Percentiles rank a stretch among this genome's conserved stretches.
phyloP scores from a whole-genome alignment of 2,329 filamentous ascomycete species.

The Ascocoryne sarcoides region DNA sequence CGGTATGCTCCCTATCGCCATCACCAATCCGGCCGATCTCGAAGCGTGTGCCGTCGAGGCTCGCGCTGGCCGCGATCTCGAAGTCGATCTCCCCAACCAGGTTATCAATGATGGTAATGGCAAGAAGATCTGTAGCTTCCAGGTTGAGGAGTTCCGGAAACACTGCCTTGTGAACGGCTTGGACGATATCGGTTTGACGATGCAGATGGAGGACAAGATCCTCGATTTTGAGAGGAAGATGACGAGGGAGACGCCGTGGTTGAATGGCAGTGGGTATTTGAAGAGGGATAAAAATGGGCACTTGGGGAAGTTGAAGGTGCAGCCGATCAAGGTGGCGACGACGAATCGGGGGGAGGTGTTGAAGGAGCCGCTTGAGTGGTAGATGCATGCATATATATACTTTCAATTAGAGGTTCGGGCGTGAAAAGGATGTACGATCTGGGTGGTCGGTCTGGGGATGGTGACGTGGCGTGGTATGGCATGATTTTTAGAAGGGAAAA shows the following conservation, averaged over 20 bases:
- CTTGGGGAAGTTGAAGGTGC: slow-evolving; percentile 47
- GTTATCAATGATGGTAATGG: slow-evolving; percentile 69
- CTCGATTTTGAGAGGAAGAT: slow-evolving; percentile 70
- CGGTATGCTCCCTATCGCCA: slow-evolving; percentile 85
- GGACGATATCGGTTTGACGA: slow-evolving; percentile 90
- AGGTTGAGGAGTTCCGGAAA: slow-evolving; percentile 88
- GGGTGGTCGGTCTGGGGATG: too few relatives aligned
- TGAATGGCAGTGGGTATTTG: slow-evolving; percentile 80
- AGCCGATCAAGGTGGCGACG: slow-evolving; percentile 66
- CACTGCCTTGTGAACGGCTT: slow-evolving; percentile 90
- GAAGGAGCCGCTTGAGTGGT: slow-evolving; percentile 87
- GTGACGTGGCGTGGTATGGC: too few relatives aligned
- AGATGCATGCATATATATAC: too few relatives aligned
- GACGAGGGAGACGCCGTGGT: slow-evolving; percentile 74
- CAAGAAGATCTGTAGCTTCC: slow-evolving; percentile 66
- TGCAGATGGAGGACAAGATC: slow-evolving; percentile 89
- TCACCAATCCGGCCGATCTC: slow-evolving; percentile 58
- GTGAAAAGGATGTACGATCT: too few relatives aligned
- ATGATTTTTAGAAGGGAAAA: too few relatives aligned
- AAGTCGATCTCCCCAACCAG: slow-evolving; percentile 83
- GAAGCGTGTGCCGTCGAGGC: slow-evolving; percentile 69
- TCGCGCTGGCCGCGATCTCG: slow-evolving; percentile 69
- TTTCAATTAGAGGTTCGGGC: too few relatives aligned
- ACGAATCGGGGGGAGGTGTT: slow-evolving; percentile 82
- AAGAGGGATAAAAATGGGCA: slow-evolving; percentile 47